Evolutionary conservation across 495 filamentous ascomycete species (phyloP), one percentile per base, ranked within the genome.

Genomic region (Bombardia bombarda): DNA sequence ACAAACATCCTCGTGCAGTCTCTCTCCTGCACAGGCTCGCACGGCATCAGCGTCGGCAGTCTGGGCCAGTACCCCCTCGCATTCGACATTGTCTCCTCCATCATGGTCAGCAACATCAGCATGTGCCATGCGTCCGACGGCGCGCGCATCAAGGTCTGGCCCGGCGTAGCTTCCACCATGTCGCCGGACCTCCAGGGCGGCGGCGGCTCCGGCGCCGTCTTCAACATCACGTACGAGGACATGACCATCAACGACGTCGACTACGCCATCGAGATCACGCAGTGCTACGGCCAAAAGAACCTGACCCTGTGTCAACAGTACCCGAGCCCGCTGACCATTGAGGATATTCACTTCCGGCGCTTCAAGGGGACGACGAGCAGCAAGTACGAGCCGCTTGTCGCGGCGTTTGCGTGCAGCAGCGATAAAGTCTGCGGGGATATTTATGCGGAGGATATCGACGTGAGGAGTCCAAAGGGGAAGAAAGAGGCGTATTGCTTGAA

Each of bases 1-100:
- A 84, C 80, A n/a, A 69, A 86, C 41, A 79, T 87, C 40, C 63
- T 87, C 5, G 75, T 86, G 14, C 80, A 86, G 57, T 82, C 82
- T 43, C 56, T 87, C 16, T 65, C 68, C 42, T 87, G 83, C 61
- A 81, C 80, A 43, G 83, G 83, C 35, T 84, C 79, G 10, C 81
- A 86, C 56, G 82, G 82, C n/a, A 83, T 84, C 49, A 79, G 73
- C 13, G 79, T 86, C 28, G 82, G 82, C 17, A 80, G 75, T 14
- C 67, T 86, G 0, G 82, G 82, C 0, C 82, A 86, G 50, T 86
- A 86, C 47, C 46, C 60, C 3, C 77, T 73, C 21, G 70, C 77
- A 43, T 69, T 72, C 32, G 81, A 86, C 51, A 80, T 84, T 39
- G 79, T 86, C 3, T 61, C 80, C 57, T 76, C 84, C 43, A 48